A percentile compares a stretch with the other conserved stretches of the same genome.
phyloP scores from a whole-genome alignment of 768 basidiomycete genomes.

The Mrakia blollopis region DNA sequence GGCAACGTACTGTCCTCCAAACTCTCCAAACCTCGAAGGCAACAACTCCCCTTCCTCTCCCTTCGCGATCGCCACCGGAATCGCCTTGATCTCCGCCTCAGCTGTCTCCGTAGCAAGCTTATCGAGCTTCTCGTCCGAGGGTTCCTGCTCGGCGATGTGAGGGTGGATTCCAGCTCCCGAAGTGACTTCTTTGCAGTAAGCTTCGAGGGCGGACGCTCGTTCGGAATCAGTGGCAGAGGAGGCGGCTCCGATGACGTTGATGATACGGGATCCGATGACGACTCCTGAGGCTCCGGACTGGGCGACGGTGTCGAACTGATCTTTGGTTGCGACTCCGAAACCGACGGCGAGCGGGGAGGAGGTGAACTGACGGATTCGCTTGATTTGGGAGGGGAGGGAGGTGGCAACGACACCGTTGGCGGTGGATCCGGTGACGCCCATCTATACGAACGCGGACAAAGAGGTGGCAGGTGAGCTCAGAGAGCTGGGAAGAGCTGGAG shows the following conservation, averaged over 20 bases:
- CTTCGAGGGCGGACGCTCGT: constrained; percentile 57
- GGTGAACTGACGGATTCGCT: constrained; percentile 61
- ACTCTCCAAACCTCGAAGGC: constrained; percentile 84
- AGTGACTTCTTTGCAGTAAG: constrained; percentile 65
- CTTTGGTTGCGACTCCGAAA: constrained; percentile 86
- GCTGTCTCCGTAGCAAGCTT: constrained; percentile 40
- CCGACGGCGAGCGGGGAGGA: constrained; percentile 86
- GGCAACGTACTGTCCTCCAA: constrained; percentile 96
- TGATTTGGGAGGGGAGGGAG: constrained; percentile 74
- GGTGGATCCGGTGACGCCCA: constrained; percentile 92
- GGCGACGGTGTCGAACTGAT: constrained; percentile 79
- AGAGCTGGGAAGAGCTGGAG: background rate
- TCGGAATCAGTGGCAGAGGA: constrained; percentile 41
- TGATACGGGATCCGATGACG: constrained; percentile 84
- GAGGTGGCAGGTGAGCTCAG: background rate
- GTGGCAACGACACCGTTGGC: constrained; percentile 63
- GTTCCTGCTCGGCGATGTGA: constrained; percentile 33
- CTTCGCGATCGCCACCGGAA: constrained; percentile 23
- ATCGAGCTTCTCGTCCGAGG: constrained; percentile 13
- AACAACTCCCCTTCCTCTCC: constrained; percentile 44
- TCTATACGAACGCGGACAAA: constrained; percentile 49
- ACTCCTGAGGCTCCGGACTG: constrained; percentile 91
- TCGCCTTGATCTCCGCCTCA: constrained; percentile 44
- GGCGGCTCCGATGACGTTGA: constrained; percentile 68
- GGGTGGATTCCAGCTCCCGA: constrained; percentile 40